Conservation (phyloP, 768 basidiomycete genomes). For the Panaeolus papilionaceus region DNA sequence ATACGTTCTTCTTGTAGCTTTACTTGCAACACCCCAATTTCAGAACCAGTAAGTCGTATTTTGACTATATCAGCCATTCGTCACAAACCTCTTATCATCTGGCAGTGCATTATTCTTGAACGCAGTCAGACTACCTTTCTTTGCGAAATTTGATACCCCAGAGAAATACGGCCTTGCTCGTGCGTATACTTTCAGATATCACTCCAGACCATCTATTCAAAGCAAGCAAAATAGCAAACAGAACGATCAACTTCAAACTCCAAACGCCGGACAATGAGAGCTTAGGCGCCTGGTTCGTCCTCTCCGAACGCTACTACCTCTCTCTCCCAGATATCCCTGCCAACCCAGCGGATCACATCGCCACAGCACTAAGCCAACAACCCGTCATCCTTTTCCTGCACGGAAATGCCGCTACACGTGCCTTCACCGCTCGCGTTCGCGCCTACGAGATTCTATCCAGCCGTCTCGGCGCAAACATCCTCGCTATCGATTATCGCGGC, state of each 20-base stretch:
- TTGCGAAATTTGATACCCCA: conserved; percentile 68
- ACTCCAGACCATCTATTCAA: neutral
- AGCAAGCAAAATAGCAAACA: conserved; percentile 59
- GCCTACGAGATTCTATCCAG: conserved; percentile 72
- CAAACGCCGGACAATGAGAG: conserved; percentile 77
- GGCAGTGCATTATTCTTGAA: conserved; percentile 64
- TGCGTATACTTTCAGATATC: conserved; percentile 39
- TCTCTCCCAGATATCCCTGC: conserved; percentile 46
- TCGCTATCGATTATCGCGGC: conserved; percentile 91
- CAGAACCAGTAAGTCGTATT: conserved; percentile 67
- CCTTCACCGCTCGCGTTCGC: conserved; percentile 66
- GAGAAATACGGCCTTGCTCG: conserved; percentile 85
- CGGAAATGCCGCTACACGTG: conserved; percentile 87
- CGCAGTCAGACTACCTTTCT: conserved; percentile 64
- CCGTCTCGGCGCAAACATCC: conserved; percentile 73
- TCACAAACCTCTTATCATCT: conserved; percentile 11
- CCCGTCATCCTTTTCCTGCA: conserved; percentile 94
- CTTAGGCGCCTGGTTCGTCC: conserved; percentile 87
- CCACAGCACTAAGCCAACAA: conserved; percentile 55
- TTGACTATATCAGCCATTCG: conserved; percentile 10
- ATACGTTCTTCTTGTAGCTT: conserved; percentile 58
- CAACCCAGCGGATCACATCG: conserved; percentile 48
- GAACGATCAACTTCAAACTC: conserved; percentile 75
- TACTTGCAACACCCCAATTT: conserved; percentile 66
- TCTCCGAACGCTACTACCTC: conserved; percentile 71